Percentiles rank a stretch among this genome's conserved stretches.
Conservation (phyloP, 2,329 filamentous ascomycete genomes). For the Fusarium newnesense region DNA sequence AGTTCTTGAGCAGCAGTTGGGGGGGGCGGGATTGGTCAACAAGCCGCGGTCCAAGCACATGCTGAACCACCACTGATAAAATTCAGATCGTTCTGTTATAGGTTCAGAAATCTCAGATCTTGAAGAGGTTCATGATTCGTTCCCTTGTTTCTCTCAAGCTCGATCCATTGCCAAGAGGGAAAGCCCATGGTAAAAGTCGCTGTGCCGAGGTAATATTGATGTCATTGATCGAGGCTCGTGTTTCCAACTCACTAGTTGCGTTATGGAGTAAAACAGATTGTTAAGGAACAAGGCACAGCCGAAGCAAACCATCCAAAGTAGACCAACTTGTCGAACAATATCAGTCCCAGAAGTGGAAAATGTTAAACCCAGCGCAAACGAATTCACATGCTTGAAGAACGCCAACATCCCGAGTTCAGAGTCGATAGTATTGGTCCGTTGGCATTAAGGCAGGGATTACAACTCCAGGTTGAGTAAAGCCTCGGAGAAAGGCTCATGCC, state of each 20-base stretch:
- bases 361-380: neutral
- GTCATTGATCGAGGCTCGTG: conserved; percentile 21
- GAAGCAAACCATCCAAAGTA: neutral
- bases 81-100: neutral
- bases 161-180: neutral
- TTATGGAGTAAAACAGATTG: neutral
- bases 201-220: conserved; percentile 24
- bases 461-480: conserved; percentile 17
- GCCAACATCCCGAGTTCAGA: neutral
- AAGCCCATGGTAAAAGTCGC: neutral
- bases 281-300: neutral
- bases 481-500: conserved; percentile 14
- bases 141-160: neutral
- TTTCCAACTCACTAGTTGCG: neutral
- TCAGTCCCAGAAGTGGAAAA: neutral
- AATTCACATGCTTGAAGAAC: conserved; percentile 26
- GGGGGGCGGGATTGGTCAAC: too few relatives aligned
- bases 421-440: conserved; percentile 17
- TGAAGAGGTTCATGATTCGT: neutral
- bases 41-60: conserved; percentile 16
- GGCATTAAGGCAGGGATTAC: conserved; percentile 16
- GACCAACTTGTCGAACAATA: neutral
- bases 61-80: neutral
- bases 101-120: neutral
- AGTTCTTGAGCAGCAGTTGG: neutral